A percentile compares a stretch with the other conserved stretches of the same genome.
Evolutionary conservation across 2,329 filamentous ascomycete genomes (phyloP).

Genomic region (Cadophora luteo-olivacea): DNA sequence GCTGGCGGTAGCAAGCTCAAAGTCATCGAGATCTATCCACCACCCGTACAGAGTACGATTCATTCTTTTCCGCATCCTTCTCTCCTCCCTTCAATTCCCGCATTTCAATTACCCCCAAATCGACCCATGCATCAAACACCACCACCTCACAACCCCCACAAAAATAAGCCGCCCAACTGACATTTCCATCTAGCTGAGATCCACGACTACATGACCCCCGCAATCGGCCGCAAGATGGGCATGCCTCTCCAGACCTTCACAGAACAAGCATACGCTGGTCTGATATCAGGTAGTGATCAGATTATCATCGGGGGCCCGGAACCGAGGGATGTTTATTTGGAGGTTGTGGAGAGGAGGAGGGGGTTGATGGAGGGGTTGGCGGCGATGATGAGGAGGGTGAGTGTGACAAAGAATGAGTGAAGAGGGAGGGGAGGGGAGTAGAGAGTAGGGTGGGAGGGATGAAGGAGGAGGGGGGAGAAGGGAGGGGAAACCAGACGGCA

Average conservation of each 20-base stretch:
- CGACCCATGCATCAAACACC: not conserved
- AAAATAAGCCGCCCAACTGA: no score
- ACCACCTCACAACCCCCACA: no score
- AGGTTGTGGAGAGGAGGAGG: slow-evolving; percentile 4
- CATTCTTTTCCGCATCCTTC: not conserved
- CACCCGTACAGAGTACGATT: slow-evolving; percentile 32
- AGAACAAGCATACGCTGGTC: not conserved
- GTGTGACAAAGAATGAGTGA: no score
- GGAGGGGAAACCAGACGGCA: no score
- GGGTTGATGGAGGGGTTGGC: not conserved
- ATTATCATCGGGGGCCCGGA: not conserved
- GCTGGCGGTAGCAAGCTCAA: slow-evolving; percentile 43
- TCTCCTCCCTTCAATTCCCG: not conserved
- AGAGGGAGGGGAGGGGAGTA: no score
- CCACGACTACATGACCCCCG: not conserved
- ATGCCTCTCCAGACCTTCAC: not conserved
- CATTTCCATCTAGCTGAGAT: not conserved
- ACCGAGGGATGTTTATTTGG: not conserved
- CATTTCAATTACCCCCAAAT: no score
- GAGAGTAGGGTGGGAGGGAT: no score
- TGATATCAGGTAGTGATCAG: not conserved
- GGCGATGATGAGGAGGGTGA: not conserved
- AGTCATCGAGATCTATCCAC: slow-evolving; percentile 51
- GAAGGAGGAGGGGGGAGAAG: no score
- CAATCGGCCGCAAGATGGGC: not conserved